A percentile compares a stretch with the other conserved stretches of the same genome.
These are phyloP conservation scores for Cubamyces lactineus DNA, from an alignment of 768 basidiomycete genomes.

Conservation along the genomic window DNA sequence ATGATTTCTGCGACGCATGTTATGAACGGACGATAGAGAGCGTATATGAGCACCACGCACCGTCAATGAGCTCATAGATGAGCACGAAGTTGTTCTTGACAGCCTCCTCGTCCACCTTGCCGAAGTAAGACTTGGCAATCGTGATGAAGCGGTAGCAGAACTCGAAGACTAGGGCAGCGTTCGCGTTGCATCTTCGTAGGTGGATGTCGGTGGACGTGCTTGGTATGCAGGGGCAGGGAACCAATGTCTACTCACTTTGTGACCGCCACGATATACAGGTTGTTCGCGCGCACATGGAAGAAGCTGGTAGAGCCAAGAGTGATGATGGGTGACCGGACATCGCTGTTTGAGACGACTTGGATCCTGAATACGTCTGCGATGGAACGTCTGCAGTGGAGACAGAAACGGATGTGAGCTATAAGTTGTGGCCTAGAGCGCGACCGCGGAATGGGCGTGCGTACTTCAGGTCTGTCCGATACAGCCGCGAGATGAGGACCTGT, in stretches of 20 bases:
- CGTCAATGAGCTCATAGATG: slow-evolving; percentile 97
- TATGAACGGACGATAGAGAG: background rate
- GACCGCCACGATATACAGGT: slow-evolving; percentile 93
- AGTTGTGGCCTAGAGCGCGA: background rate
- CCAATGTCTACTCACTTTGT: slow-evolving; percentile 71
- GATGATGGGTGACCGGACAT: slow-evolving; percentile 95
- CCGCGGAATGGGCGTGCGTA: slow-evolving; percentile 35
- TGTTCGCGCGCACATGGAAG: slow-evolving; percentile 96
- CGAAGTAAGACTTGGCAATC: slow-evolving; percentile 95
- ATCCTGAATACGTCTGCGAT: slow-evolving; percentile 98
- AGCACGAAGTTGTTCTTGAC: slow-evolving; percentile 99
- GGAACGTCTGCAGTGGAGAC: slow-evolving; percentile 69
- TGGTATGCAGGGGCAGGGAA: background rate
- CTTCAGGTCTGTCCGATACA: slow-evolving; percentile 98
- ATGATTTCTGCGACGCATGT: slow-evolving; percentile 71
- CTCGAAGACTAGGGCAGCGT: slow-evolving; percentile 97
- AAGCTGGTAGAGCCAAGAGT: slow-evolving; percentile 98
- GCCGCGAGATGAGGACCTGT: slow-evolving; percentile 92
- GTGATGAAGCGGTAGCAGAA: slow-evolving; percentile 96
- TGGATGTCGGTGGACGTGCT: too few species aligned
- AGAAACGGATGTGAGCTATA: background rate
- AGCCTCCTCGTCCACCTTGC: slow-evolving; percentile 96
- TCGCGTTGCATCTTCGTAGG: slow-evolving; percentile 81
- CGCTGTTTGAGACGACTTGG: slow-evolving; percentile 97
- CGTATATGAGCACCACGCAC: slow-evolving; percentile 45